Conservation (phyloP, 2,329 filamentous ascomycete genomes). For the Ciborinia camelliae region DNA sequence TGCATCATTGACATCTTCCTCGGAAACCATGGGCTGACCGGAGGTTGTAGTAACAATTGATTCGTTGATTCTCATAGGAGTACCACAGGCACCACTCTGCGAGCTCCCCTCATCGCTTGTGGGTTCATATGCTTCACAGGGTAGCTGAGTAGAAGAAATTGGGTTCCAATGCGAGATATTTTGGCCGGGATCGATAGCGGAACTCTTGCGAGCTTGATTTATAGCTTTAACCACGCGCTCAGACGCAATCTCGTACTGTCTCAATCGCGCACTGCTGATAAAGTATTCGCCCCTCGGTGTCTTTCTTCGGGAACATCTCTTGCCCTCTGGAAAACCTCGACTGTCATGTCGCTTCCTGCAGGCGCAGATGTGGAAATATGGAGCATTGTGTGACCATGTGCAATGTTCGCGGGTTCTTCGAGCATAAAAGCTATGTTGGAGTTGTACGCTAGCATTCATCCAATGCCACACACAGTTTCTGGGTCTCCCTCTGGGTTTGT, state of each 20-base stretch:
- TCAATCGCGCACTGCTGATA: neutral
- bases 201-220: neutral
- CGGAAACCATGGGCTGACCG: neutral
- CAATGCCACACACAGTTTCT: neutral
- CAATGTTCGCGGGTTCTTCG: constrained; percentile 2
- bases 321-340: neutral
- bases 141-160: neutral
- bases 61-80: neutral
- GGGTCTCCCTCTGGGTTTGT: neutral
- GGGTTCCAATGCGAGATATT: neutral
- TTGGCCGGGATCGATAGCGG: neutral
- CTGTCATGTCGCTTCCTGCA: neutral
- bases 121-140: neutral
- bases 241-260: neutral
- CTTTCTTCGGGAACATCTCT: neutral
- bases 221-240: neutral
- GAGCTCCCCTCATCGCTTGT: neutral
- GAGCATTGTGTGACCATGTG: neutral
- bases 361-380: constrained; percentile 7
- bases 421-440: neutral
- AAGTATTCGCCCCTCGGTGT: neutral
- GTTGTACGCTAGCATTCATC: neutral
- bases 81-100: neutral
- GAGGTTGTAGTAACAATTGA: neutral
- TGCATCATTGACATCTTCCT: neutral